Evolutionary conservation across 23 red algal genomes (phyloP).

Genomic region (Gracilaria gracilis): DNA sequence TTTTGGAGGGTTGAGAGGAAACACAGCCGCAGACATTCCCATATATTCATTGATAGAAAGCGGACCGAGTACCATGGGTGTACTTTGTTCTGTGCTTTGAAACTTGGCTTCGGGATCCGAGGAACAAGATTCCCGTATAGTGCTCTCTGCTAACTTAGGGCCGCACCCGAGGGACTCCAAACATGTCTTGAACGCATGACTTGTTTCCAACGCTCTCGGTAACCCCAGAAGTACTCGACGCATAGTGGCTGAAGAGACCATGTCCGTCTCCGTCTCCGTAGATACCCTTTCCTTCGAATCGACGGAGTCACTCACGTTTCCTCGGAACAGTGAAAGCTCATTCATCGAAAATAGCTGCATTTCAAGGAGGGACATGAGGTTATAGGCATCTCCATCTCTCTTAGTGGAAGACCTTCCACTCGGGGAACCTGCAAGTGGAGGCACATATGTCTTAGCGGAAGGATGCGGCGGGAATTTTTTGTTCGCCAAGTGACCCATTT

Average conservation of each 20-base stretch:
- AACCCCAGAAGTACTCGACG: constrained; percentile 53
- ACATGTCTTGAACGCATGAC: constrained; percentile 37
- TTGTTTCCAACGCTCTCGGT: constrained; percentile 48
- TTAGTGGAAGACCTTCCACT: constrained; percentile 17
- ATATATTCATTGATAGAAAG: constrained; percentile 50
- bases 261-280: background rate
- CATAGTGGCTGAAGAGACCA: constrained; percentile 45
- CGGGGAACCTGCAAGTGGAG: constrained; percentile 14
- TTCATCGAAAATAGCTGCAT: constrained; percentile 60
- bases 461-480: background rate
- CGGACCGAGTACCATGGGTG: constrained; percentile 35
- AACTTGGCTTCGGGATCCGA: background rate
- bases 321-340: constrained; percentile 42
- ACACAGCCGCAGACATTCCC: constrained; percentile 28
- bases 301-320: background rate
- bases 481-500: background rate
- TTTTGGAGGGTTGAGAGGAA: constrained; percentile 55
- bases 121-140: too few species aligned
- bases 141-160: background rate
- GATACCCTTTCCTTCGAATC: constrained; percentile 17
- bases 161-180: constrained; percentile 27
- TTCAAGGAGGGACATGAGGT: constrained; percentile 47
- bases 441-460: background rate
- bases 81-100: background rate
- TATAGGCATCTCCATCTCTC: constrained; percentile 35